Evolutionary conservation across 768 basidiomycete genomes (phyloP), one percentile per base, ranked within the genome.

Genomic region (Phanerochaete carnosa): DNA sequence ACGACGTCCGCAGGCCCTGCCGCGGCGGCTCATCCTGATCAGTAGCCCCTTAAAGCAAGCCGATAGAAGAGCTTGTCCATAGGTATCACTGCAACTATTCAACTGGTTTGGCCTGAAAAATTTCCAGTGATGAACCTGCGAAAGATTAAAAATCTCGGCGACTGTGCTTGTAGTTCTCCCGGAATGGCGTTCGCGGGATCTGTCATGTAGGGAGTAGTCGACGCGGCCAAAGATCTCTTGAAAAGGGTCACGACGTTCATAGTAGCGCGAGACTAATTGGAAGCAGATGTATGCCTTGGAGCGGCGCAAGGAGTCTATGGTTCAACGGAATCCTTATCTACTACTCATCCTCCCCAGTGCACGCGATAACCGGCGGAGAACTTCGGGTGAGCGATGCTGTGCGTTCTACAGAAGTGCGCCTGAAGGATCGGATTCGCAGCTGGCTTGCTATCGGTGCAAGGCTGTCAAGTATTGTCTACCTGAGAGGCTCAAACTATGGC

Each of bases 401-500:
- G 62, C 65, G 32, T 70, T 77, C 8, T 79, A 76, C 61, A 76
- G 75, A 19, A 64, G 72, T 22, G 69, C 68, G 55, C 65, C 63
- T 4, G 26, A 49, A 5, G 63, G 39, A 3, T 70, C 69, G 23
- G 61, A 33, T 30, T 65, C 62, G 47, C 63, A 77, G 49, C 45
- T 74, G 52, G 39, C 51, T 5, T 80, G 77, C 64, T 66, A 68
- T 29, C 65, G 69, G 47, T 79, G 77, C 68, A 76, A 74, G 65
- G 66, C 62, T 35, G 74, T 66, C 8, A 64, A 63, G 23, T 78
- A 79, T 58, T 79, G 77, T 64, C 43, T 63, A 25, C 69, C 74
- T 3, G 51, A 60, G 50, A 66, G 74, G 39, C 65, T 78, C 46
- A 77, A 79, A 59, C 74, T 71, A 59, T 80, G 79, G 77, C 74